phyloP scores from a whole-genome alignment of 306 rosid species.

The Prunus armeniaca region DNA sequence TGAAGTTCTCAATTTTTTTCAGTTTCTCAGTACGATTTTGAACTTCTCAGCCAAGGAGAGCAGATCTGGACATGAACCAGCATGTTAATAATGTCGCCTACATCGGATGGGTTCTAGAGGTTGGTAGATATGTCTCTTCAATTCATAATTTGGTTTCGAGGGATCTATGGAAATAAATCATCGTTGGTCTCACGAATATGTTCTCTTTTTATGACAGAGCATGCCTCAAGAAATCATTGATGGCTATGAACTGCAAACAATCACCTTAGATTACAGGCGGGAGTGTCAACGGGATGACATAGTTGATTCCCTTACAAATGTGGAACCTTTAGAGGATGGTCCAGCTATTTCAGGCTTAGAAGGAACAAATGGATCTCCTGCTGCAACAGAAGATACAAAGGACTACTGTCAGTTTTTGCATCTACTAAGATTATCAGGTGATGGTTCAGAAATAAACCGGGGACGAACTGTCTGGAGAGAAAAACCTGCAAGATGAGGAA shows the following conservation, averaged over 20 bases:
- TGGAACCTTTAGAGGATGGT: conserved; percentile 40
- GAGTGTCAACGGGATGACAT: conserved; percentile 77
- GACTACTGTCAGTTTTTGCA: conserved; percentile 68
- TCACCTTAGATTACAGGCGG: conserved; percentile 93
- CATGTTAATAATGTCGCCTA: conserved; percentile 92
- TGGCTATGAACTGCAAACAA: conserved; percentile 71
- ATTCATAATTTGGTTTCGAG: not conserved
- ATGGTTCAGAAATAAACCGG: conserved; percentile 81
- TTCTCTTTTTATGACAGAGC: conserved; percentile 49
- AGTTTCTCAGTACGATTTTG: conserved; percentile 34
- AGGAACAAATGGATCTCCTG: conserved; percentile 57
- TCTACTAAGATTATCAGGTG: conserved; percentile 63
- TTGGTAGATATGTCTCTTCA: conserved; percentile 25
- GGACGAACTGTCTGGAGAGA: conserved; percentile 93
- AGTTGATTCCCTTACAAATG: conserved; percentile 79
- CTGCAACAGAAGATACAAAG: conserved; percentile 26
- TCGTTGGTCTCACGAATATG: conserved; percentile 1
- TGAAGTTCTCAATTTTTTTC: conserved; percentile 16
- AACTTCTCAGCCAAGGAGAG: conserved; percentile 81
- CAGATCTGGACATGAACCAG: conserved; percentile 93
- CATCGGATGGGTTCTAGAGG: conserved; percentile 98
- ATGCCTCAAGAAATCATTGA: conserved; percentile 92
- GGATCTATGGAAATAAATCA: not conserved
- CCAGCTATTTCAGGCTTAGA: conserved; percentile 37
- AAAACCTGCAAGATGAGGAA: conserved; percentile 63